Evolutionary conservation across 495 filamentous ascomycete genomes (phyloP).

Genomic region (Aspergillus asperescens): DNA sequence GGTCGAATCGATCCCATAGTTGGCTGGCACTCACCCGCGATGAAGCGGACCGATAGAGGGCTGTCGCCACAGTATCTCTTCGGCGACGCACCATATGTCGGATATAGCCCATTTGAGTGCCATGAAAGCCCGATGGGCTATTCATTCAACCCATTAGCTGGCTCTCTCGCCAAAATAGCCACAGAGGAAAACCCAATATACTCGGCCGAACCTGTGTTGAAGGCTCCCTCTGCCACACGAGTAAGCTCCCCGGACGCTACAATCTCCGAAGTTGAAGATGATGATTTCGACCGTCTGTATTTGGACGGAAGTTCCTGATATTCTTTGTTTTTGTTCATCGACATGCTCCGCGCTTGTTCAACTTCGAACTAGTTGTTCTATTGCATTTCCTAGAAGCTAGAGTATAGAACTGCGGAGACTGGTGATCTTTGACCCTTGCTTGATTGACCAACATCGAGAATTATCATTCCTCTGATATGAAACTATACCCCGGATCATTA

Average conservation of each 20-base stretch:
- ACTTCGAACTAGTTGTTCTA: neutral
- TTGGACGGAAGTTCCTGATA: conserved; percentile 27
- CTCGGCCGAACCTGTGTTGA: conserved; percentile 39
- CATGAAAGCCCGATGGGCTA: conserved; percentile 25
- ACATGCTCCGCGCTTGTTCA: neutral
- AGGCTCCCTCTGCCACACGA: neutral
- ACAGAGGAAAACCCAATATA: conserved; percentile 71
- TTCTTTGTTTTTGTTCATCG: neutral
- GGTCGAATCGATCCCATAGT: conserved; percentile 28
- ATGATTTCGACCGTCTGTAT: conserved; percentile 32
- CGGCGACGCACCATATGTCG: conserved; percentile 26
- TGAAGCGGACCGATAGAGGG: conserved; percentile 27
- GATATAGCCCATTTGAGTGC: conserved; percentile 27
- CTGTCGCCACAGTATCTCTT: conserved; percentile 33
- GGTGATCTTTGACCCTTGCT: conserved; percentile 2
- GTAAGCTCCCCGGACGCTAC: conserved; percentile 67
- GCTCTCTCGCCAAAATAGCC: conserved; percentile 45
- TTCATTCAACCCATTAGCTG: conserved; percentile 38
- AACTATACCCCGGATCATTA: neutral
- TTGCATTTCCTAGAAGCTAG: neutral
- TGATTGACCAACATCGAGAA: neutral
- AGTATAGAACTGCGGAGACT: neutral
- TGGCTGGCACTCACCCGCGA: conserved; percentile 28
- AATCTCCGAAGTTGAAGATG: conserved; percentile 66
- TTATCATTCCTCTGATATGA: conserved; percentile 1